Evolutionary conservation across 2,329 filamentous ascomycete species (phyloP), one percentile per base, ranked within the genome.

Genomic region (Coleophoma cylindrospora): DNA sequence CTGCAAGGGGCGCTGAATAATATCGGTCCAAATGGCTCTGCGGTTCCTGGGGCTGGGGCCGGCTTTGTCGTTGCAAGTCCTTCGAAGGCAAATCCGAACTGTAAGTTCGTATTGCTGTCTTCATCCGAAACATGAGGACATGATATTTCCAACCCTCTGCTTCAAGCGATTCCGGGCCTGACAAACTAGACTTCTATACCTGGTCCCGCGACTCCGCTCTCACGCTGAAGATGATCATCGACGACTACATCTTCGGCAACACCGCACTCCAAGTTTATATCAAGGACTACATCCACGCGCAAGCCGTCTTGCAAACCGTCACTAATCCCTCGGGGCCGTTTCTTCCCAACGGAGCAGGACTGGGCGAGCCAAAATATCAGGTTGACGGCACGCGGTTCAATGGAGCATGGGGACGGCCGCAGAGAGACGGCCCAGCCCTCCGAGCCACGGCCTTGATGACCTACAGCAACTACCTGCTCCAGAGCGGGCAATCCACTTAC

Each of bases 121-220:
- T 33, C 34, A 41, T 37, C 4, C 48, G 14, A 15, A 13, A 9
- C 2, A 12, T 13, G 17, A 13, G 10, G 14, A 19, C 8, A n/a
- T n/a, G 10, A n/a, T 11, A 4, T 9, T 44, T 32, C 3, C 19
- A 3, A 4, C 22, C 22, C 8, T 27, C 22, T n/a, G n/a, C 19
- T 19, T 19, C 19, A 19, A 19, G 27, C 9, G 27, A 5, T 27
- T 27, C 6, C 7, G 13, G 34, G 34, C 21, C 53, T 61, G 37
- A 59, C 46, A 9, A 10, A 13, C 17, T 45, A 89, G 85, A 91
- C 66, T 90, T 79, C 63, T 91, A 82, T 62, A 89, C 85, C 1
- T 91, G 87, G 88, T 89, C 82, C 2, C 72, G 88, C 61, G 87
- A 91, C 64, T 77, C 84, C 12, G 84, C 83, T n/a, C 73, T 92